Evolutionary conservation across 2,329 filamentous ascomycete genomes (phyloP).

Genomic region (Penicillium sp.): DNA sequence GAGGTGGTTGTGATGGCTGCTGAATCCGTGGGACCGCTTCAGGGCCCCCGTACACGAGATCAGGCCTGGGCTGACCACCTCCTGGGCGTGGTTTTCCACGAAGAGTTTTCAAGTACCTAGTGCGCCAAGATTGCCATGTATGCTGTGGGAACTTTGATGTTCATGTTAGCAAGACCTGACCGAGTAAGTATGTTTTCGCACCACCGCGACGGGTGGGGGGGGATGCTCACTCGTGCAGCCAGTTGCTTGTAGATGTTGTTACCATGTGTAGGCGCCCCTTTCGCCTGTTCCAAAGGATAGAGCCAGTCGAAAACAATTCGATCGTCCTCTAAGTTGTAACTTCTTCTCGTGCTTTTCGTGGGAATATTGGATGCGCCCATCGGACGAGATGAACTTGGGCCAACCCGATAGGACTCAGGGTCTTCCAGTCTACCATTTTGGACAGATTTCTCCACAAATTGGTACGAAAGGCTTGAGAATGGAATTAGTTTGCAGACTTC

Average conservation of each 20-base stretch:
- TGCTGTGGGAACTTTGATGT: slow-evolving; percentile 37
- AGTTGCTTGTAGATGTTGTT: slow-evolving; percentile 44
- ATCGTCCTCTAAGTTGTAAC: slow-evolving; percentile 42
- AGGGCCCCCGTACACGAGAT: slow-evolving; percentile 3
- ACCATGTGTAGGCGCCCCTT: slow-evolving; percentile 30
- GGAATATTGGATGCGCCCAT: slow-evolving; percentile 38
- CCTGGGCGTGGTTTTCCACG: slow-evolving; percentile 33
- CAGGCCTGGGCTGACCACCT: slow-evolving; percentile 12
- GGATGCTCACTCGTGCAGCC: slow-evolving; percentile 29
- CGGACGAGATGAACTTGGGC: slow-evolving; percentile 41
- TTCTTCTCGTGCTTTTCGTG: slow-evolving; percentile 24
- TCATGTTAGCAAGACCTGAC: neutral
- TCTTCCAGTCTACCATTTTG: slow-evolving; percentile 44
- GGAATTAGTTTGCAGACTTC: slow-evolving; percentile 5
- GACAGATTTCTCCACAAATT: slow-evolving; percentile 53
- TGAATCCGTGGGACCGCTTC: neutral
- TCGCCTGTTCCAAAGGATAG: slow-evolving; percentile 28
- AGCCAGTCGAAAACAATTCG: slow-evolving; percentile 42
- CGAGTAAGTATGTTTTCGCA: no score
- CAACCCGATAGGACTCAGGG: slow-evolving; percentile 44
- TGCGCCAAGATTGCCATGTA: slow-evolving; percentile 46
- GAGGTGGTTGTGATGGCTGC: neutral
- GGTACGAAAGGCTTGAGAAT: slow-evolving; percentile 47
- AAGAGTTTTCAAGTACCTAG: slow-evolving; percentile 41
- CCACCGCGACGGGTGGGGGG: no score